Conservation (phyloP, 1,284 basidiomycete species). For the Coniophora puteana region DNA sequence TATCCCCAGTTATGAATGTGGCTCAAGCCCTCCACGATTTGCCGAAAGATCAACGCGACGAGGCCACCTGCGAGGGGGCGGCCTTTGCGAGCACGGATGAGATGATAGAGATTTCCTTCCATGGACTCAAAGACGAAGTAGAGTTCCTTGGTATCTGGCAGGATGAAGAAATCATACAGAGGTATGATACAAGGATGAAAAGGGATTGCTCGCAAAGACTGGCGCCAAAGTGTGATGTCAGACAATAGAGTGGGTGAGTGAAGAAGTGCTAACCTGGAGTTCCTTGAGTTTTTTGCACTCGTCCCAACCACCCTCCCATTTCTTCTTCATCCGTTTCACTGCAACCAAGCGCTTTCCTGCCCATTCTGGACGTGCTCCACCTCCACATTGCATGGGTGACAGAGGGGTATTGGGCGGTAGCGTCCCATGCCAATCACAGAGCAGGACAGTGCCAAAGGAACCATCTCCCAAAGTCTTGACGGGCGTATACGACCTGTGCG, state of each 20-base stretch:
- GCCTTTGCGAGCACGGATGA: conserved; percentile 96
- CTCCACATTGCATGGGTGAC: conserved; percentile 89
- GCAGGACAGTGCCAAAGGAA: conserved; percentile 96
- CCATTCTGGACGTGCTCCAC: conserved; percentile 90
- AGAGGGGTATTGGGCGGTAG: conserved; percentile 84
- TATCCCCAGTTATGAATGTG: conserved; percentile 94
- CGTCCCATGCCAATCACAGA: conserved; percentile 98
- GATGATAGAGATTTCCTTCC: conserved; percentile 99
- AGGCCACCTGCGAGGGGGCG: conserved; percentile 93
- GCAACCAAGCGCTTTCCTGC: conserved; percentile 93
- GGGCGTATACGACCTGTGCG: conserved; percentile 57
- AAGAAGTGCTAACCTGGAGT: conserved; percentile 70
- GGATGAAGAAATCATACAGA: conserved; percentile 97
- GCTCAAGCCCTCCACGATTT: conserved; percentile 87
- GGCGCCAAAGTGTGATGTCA: conserved; percentile 14
- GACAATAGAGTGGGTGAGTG: conserved; percentile 12
- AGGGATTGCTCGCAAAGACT: conserved; percentile 93
- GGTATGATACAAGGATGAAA: conserved; percentile 98
- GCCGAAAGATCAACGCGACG: conserved; percentile 91
- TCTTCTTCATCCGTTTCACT: conserved; percentile 97
- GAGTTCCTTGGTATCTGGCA: conserved; percentile 90
- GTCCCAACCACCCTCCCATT: conserved; percentile 96
- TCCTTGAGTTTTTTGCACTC: conserved; percentile 96
- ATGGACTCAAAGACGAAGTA: conserved; percentile 99
- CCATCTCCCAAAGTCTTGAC: conserved; percentile 94